A percentile compares a stretch with the other conserved stretches of the same genome.
phyloP scores from a whole-genome alignment of 441 rosid species.

The Euphorbia celastroides region DNA sequence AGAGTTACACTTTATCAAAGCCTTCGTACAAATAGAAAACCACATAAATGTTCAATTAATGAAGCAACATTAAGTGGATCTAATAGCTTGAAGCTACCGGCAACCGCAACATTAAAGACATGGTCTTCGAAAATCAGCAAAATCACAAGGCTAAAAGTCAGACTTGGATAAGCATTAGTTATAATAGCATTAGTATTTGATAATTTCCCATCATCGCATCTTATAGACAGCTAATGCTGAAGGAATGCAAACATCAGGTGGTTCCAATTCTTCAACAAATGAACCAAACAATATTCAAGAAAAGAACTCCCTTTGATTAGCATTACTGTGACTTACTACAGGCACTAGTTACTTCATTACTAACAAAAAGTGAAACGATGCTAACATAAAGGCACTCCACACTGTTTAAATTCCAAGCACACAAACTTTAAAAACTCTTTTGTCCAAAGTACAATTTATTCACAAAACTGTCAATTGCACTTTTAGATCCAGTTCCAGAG shows the following conservation, averaged over 20 bases:
- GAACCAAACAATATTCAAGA: background rate
- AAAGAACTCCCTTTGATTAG: background rate
- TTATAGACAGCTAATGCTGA: background rate
- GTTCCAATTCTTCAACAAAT: slow-evolving; percentile 1
- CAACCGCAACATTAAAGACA: background rate
- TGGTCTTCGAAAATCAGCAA: background rate
- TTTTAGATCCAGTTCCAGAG: background rate
- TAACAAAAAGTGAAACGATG: background rate
- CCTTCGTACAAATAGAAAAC: background rate
- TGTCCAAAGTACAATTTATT: background rate
- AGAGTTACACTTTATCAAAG: slow-evolving; percentile 8
- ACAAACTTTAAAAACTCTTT: background rate
- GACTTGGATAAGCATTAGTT: background rate
- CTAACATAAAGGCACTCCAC: background rate
- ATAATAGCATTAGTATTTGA: background rate
- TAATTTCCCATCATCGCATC: background rate
- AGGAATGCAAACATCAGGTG: background rate
- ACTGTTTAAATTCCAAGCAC: background rate
- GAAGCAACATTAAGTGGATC: slow-evolving; percentile 2
- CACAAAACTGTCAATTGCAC: background rate
- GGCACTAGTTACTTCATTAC: background rate
- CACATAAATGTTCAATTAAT: background rate
- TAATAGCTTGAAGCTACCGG: background rate
- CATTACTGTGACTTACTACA: background rate
- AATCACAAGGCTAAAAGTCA: background rate